Conservation (phyloP, 2,329 filamentous ascomycete species). For the Fusarium newnesense region DNA sequence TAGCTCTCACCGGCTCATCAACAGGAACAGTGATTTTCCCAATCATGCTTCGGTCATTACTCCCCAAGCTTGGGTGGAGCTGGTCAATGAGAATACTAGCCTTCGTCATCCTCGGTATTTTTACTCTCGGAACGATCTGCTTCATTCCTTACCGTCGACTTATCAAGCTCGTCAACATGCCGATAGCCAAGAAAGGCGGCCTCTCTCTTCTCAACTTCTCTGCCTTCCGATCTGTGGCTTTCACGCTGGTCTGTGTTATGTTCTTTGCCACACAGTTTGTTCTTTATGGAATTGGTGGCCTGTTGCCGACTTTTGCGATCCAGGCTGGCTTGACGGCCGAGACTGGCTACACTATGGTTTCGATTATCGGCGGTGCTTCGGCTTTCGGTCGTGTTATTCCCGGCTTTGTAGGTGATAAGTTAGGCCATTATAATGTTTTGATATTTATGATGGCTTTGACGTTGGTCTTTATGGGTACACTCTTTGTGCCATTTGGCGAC, state of each 20-base stretch:
- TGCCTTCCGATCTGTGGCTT: slow-evolving; percentile 2
- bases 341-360: background rate
- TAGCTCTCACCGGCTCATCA: background rate
- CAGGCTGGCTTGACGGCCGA: slow-evolving; percentile 3
- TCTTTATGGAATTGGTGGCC: slow-evolving; percentile 9
- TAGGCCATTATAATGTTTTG: slow-evolving; percentile 10
- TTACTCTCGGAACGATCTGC: background rate
- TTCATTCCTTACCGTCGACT: slow-evolving; percentile 8
- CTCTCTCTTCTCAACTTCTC: slow-evolving; percentile 8
- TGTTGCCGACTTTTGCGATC: slow-evolving; percentile 1
- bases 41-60: slow-evolving; percentile 7
- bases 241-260: slow-evolving; percentile 2
- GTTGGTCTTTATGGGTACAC: background rate
- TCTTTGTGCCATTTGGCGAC: slow-evolving; percentile 1
- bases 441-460: slow-evolving; percentile 9
- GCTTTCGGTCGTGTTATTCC: background rate
- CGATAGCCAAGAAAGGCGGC: background rate
- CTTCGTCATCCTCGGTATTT: slow-evolving; percentile 1
- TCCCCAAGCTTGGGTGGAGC: background rate
- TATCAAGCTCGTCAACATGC: background rate
- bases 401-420: background rate
- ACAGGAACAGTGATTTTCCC: slow-evolving; percentile 13
- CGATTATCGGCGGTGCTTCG: slow-evolving; percentile 4
- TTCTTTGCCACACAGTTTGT: slow-evolving; percentile 1
- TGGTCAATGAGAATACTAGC: slow-evolving; percentile 8